phyloP scores from a whole-genome alignment of 2,329 filamentous ascomycete species.

The Cercospora sesami region DNA sequence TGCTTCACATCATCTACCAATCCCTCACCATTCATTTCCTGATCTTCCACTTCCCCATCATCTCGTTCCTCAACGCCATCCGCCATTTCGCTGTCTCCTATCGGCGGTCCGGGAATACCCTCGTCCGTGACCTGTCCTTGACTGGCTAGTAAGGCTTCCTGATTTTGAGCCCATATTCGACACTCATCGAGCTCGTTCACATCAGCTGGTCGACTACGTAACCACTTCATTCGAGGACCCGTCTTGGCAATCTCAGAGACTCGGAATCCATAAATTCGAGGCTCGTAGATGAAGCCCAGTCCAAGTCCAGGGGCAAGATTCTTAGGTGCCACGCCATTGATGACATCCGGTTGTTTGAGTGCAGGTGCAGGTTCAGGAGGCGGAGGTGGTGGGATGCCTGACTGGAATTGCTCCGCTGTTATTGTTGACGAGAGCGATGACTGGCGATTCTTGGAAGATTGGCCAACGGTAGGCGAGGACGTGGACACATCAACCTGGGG shows the following conservation, averaged over 20 bases:
- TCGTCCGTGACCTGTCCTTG: constrained; percentile 11
- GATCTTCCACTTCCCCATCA: constrained; percentile 35
- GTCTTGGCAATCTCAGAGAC: constrained; percentile 87
- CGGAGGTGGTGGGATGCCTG: constrained; percentile 19
- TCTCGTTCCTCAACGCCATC: constrained; percentile 34
- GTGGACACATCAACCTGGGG: constrained; percentile 16
- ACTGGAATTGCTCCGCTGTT: constrained; percentile 38
- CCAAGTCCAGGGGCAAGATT: constrained; percentile 91
- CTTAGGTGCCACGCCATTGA: constrained; percentile 83
- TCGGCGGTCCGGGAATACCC: constrained; percentile 18
- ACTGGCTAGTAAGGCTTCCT: constrained; percentile 24
- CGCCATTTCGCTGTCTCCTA: constrained; percentile 37
- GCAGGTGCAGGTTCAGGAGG: constrained; percentile 22
- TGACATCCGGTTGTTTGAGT: constrained; percentile 53
- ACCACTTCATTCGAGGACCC: constrained; percentile 95
- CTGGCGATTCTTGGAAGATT: constrained; percentile 28
- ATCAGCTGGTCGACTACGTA: constrained; percentile 78
- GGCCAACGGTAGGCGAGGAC: constrained; percentile 20
- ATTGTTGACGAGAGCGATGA: constrained; percentile 36
- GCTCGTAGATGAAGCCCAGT: constrained; percentile 81
- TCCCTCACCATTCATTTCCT: constrained; percentile 32
- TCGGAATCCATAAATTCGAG: constrained; percentile 93
- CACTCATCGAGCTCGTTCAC: constrained; percentile 80
- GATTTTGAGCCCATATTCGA: constrained; percentile 40
- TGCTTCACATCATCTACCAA: constrained; percentile 20